Evolutionary conservation across 2,329 filamentous ascomycete genomes (phyloP).

Genomic region (Fusarium abutilonis): DNA sequence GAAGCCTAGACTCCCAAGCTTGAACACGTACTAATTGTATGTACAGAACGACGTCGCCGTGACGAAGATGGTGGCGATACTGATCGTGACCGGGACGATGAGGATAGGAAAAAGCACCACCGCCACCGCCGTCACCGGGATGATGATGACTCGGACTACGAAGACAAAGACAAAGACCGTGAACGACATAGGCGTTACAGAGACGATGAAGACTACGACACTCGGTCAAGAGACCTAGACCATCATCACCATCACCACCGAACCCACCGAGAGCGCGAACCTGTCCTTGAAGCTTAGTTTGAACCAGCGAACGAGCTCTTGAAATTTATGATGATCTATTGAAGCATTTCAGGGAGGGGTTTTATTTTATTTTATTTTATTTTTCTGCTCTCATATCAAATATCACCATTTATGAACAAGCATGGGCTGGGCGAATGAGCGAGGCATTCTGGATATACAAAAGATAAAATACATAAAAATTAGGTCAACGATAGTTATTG

Average conservation of each 20-base stretch:
- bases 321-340: slow-evolving; percentile 9
- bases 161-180: slow-evolving; percentile 53
- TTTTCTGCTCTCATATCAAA: slow-evolving; percentile 14
- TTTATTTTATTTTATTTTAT: slow-evolving; percentile 1
- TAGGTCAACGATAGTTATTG: background rate
- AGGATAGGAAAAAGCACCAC: slow-evolving; percentile 40
- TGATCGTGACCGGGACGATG: slow-evolving; percentile 46
- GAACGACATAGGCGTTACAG: slow-evolving; percentile 47
- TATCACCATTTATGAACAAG: slow-evolving; percentile 23
- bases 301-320: slow-evolving; percentile 2
- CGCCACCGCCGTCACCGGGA: slow-evolving; percentile 43
- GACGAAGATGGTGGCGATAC: slow-evolving; percentile 46
- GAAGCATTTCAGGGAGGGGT: slow-evolving; percentile 13
- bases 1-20: background rate
- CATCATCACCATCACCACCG: slow-evolving; percentile 51
- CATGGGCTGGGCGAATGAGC: slow-evolving; percentile 32
- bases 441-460: slow-evolving; percentile 25
- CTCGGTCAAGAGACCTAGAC: slow-evolving; percentile 45
- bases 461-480: slow-evolving; percentile 28
- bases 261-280: slow-evolving; percentile 47
- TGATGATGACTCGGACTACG: slow-evolving; percentile 43
- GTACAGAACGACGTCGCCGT: slow-evolving; percentile 48
- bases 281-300: slow-evolving; percentile 32
- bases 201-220: slow-evolving; percentile 45
- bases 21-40: slow-evolving; percentile 20